Percentiles rank a stretch among this genome's conserved stretches.
Conservation (phyloP, 1,284 basidiomycete species). For the Sporisorium iseilematis-ciliati region DNA sequence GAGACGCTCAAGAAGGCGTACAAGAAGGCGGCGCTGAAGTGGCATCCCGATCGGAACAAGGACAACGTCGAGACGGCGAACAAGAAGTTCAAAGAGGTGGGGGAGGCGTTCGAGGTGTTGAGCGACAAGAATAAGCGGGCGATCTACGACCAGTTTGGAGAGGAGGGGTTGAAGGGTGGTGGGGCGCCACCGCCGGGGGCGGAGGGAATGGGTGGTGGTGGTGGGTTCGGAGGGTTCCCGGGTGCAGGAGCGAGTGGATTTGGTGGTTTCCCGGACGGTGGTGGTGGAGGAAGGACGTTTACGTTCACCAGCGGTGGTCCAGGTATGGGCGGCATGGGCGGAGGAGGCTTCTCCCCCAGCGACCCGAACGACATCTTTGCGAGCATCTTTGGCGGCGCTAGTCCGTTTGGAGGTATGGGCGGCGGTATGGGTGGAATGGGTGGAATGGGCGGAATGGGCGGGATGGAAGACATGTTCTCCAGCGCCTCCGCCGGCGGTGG, state of each 20-base stretch:
- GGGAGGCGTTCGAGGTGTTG: conserved; percentile 96
- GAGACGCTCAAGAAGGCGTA: conserved; percentile 68
- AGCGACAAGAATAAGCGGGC: conserved; percentile 92
- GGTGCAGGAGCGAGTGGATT: conserved; percentile 20
- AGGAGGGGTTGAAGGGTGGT: conserved; percentile 86
- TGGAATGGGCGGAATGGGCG: conserved; percentile 60
- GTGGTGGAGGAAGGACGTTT: conserved; percentile 53
- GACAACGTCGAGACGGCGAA: conserved; percentile 81
- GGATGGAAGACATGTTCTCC: conserved; percentile 61
- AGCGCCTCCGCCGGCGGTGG: conserved; percentile 51
- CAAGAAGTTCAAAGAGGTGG: conserved; percentile 94
- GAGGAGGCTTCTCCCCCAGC: conserved; percentile 70
- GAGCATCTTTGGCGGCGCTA: conserved; percentile 72
- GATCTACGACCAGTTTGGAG: conserved; percentile 94
- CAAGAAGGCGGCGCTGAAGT: conserved; percentile 78
- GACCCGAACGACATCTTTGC: conserved; percentile 94
- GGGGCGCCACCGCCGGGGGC: conserved; percentile 68
- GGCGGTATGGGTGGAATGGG: conserved; percentile 57
- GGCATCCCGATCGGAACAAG: conserved; percentile 90
- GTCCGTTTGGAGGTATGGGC: conserved; percentile 56
- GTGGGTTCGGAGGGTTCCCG: conserved; percentile 52
- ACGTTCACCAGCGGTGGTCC: conserved; percentile 49
- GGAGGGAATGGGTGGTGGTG: conserved; percentile 65
- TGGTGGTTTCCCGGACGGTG: conserved; percentile 25
- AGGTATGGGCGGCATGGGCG: conserved; percentile 52